Conservation (phyloP, 768 basidiomycete genomes). For the Mycena albidolilacea region DNA sequence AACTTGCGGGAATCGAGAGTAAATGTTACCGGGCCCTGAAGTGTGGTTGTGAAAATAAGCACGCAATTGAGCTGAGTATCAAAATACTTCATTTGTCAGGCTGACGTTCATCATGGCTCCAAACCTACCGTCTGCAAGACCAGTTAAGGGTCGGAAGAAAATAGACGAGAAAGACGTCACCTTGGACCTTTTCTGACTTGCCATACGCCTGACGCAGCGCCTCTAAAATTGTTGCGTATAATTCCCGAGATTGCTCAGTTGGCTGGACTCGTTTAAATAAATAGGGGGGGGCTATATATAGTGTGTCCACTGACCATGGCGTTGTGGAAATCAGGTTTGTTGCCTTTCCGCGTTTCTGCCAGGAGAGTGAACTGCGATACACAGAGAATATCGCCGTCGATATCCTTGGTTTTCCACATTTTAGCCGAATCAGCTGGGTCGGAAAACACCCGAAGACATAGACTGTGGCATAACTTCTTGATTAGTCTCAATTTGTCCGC, state of each 20-base stretch:
- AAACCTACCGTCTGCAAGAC: slow-evolving; percentile 84
- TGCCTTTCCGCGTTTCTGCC: slow-evolving; percentile 90
- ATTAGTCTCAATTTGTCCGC: slow-evolving; percentile 18
- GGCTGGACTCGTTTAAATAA: slow-evolving; percentile 58
- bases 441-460: slow-evolving; percentile 82
- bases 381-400: slow-evolving; percentile 92
- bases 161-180: slow-evolving; percentile 51
- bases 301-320: slow-evolving; percentile 79
- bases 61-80: slow-evolving; percentile 47
- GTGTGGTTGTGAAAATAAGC: slow-evolving; percentile 58
- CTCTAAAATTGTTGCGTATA: slow-evolving; percentile 83
- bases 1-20: slow-evolving; percentile 88
- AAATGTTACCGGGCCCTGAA: slow-evolving; percentile 87
- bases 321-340: slow-evolving; percentile 92
- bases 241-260: slow-evolving; percentile 72
- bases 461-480: slow-evolving; percentile 54
- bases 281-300: not conserved
- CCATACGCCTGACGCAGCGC: slow-evolving; percentile 73
- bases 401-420: slow-evolving; percentile 93
- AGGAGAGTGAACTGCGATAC: slow-evolving; percentile 96
- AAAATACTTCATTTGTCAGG: slow-evolving; percentile 84
- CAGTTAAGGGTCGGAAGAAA: slow-evolving; percentile 22
- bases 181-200: slow-evolving; percentile 83
- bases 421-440: slow-evolving; percentile 66
- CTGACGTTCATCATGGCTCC: slow-evolving; percentile 97